Conservation (phyloP, 2,329 filamentous ascomycete genomes). For the Tetracladium maxilliforme region DNA sequence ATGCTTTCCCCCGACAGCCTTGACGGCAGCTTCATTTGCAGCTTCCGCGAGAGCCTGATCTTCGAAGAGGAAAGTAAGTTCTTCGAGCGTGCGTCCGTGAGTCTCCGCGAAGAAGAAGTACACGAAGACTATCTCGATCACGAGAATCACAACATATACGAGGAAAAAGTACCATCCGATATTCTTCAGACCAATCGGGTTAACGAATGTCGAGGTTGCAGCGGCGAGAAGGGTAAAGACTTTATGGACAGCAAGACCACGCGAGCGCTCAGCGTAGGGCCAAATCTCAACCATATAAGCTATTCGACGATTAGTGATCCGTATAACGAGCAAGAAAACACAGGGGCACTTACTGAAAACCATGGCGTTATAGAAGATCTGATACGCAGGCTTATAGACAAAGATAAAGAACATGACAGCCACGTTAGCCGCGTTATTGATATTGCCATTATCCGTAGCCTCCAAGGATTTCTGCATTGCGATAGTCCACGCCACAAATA, state of each 20-base stretch:
- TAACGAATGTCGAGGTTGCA: slow-evolving; percentile 16
- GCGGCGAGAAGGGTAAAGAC: slow-evolving; percentile 29
- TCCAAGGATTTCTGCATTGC: slow-evolving; percentile 23
- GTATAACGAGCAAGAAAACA: neutral
- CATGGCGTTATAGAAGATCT: slow-evolving; percentile 51
- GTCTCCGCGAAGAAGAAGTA: slow-evolving; percentile 15
- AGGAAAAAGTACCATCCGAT: slow-evolving; percentile 25
- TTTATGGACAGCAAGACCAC: slow-evolving; percentile 42
- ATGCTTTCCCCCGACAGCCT: too few relatives aligned
- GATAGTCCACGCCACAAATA: slow-evolving; percentile 41
- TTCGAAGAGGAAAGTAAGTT: slow-evolving; percentile 4
- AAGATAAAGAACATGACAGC: slow-evolving; percentile 42
- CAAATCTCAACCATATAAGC: slow-evolving; percentile 43
- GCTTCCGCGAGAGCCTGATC: too few relatives aligned
- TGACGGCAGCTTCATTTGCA: too few relatives aligned
- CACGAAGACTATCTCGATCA: slow-evolving; percentile 22
- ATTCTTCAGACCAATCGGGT: slow-evolving; percentile 23
- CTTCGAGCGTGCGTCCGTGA: slow-evolving; percentile 3
- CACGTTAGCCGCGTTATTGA: slow-evolving; percentile 6
- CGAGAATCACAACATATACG: slow-evolving; percentile 23
- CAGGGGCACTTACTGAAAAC: slow-evolving; percentile 34
- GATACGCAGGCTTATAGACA: slow-evolving; percentile 42
- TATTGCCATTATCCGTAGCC: slow-evolving; percentile 13
- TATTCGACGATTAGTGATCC: slow-evolving; percentile 5
- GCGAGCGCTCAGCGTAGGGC: slow-evolving; percentile 39